These are phyloP conservation scores for Chlamydomonas sphaeroides DNA, from an alignment of 139 green algal genomes.

Conservation along the genomic window DNA sequence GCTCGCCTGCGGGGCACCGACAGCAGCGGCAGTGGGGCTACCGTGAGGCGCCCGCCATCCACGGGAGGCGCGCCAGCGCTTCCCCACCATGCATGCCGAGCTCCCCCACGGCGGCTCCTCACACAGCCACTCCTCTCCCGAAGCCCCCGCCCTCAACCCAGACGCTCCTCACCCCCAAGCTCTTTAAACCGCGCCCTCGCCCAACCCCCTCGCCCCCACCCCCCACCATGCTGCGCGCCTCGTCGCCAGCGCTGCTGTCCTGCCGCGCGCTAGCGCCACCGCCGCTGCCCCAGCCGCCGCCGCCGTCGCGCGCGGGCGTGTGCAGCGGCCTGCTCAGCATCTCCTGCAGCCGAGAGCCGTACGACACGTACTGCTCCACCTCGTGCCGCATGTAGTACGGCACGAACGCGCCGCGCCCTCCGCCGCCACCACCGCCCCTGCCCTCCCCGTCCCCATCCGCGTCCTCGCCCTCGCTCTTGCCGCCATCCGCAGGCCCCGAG, in stretches of 20 bases:
- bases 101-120: too few relatives aligned
- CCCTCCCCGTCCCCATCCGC: not conserved
- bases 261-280: not conserved
- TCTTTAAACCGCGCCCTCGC: too few relatives aligned
- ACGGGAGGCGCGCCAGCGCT: too few relatives aligned
- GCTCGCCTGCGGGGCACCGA: too few relatives aligned
- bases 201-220: not conserved
- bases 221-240: not conserved
- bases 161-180: too few relatives aligned
- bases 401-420: slow-evolving; percentile 1
- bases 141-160: too few relatives aligned
- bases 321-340: slow-evolving; percentile 25
- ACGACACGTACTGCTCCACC: slow-evolving; percentile 21
- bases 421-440: not conserved
- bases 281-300: not conserved
- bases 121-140: too few relatives aligned
- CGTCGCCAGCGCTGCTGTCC: not conserved
- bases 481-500: not conserved
- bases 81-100: too few relatives aligned
- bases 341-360: slow-evolving; percentile 29
- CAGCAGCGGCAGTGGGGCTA: too few relatives aligned
- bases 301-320: not conserved
- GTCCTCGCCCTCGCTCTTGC: not conserved
- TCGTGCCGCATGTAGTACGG: slow-evolving; percentile 20
- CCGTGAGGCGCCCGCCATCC: too few relatives aligned